Evolutionary conservation across 1,284 basidiomycete species (phyloP).

Genomic region (Baeospora myosura): DNA sequence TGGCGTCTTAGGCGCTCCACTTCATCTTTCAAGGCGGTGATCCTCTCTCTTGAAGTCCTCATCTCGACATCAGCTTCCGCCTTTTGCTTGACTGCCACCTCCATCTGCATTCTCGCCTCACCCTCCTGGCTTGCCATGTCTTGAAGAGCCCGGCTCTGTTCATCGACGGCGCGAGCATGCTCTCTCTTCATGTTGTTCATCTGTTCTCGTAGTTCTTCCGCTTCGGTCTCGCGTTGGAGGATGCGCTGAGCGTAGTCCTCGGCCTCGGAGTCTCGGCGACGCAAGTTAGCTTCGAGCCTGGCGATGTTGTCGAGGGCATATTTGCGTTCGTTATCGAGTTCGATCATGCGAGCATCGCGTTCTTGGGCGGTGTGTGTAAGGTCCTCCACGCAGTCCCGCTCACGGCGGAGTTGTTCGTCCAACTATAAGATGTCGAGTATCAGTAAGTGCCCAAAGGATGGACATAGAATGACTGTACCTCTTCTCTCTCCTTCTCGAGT

Average conservation of each 20-base stretch:
- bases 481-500: conserved; percentile 45
- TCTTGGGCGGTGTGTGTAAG: conserved; percentile 46
- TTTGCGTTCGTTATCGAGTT: conserved; percentile 51
- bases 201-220: conserved; percentile 48
- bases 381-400: conserved; percentile 39
- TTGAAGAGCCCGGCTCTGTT: conserved; percentile 42
- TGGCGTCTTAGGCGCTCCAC: conserved; percentile 56
- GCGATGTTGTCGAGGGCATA: conserved; percentile 42
- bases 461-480: conserved; percentile 31
- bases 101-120: conserved; percentile 38
- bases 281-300: conserved; percentile 52
- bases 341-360: conserved; percentile 44
- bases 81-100: conserved; percentile 42
- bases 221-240: conserved; percentile 33
- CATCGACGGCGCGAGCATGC: conserved; percentile 41
- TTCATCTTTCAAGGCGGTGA: conserved; percentile 51
- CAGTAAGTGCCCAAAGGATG: not conserved
- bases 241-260: conserved; percentile 32
- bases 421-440: conserved; percentile 1
- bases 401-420: conserved; percentile 37
- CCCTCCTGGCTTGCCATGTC: conserved; percentile 42
- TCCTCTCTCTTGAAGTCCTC: conserved; percentile 38
- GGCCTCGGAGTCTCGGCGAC: conserved; percentile 44
- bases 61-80: conserved; percentile 45
- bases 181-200: conserved; percentile 47